Base-by-base conservation (phyloP, 2,329 filamentous ascomycete species). In the Verticillium alfalfae region DNA sequence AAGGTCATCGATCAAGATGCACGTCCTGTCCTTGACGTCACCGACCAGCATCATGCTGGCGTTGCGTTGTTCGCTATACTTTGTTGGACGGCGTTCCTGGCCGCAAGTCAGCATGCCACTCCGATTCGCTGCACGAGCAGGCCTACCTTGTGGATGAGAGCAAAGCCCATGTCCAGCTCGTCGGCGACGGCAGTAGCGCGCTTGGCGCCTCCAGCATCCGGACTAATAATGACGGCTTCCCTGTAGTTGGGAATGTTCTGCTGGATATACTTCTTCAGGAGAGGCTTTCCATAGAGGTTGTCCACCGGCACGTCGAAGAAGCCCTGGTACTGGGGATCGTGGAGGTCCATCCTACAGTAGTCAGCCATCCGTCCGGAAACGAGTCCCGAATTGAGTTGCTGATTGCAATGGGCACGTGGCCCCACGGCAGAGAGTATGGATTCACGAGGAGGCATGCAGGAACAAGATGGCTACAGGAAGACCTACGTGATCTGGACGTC, bases 271-370 rank as follows among this genome's bases (percentile, higher is more conserved):
- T 84, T 83, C 72, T 88, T 86, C 60, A 90, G 80, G 58, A 93
- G 79, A 58, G 90, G 88, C 68, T 91, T 88, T 61, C 89, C 94
- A 78, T 98, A 98, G 18, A 99, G 83, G 74, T 99, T 99, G 79
- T 99, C 95, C 61, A 99, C 95, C 2, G 95, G 95, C 62, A 98
- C 97, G 72, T 99, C 94, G 72, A 99, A 98, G 82, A 97, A 99
- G 60, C 95, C 95, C 77, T 99, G 95, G 72, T 98, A 98, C 76
- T 99, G 93, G 52, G 92, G 91, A 75, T 97, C 94, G 73, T 95
- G 92, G 59, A 99, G 84, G 72, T 99, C 95, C 91, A 99, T 96
- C 63, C 64, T 66, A 63, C 57, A 59, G 37, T 55, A 22, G 67
- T 73, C 68, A 73, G 71, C 57, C 58, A 60, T 55, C 45, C 26